Conservation (phyloP, 768 basidiomycete species). For the Pholiota molesta region DNA sequence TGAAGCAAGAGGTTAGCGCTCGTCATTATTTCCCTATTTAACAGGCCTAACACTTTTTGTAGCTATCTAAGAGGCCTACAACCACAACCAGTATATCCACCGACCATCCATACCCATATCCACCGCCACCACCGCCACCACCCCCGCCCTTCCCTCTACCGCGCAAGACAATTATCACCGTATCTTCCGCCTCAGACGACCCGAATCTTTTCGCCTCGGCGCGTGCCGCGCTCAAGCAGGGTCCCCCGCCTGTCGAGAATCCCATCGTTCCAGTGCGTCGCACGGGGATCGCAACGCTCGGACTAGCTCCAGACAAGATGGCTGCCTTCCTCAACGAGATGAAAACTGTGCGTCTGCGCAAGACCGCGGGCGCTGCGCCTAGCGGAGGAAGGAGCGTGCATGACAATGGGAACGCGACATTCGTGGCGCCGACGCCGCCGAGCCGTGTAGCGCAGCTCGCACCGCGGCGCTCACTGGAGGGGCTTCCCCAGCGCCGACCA, state of each 20-base stretch:
- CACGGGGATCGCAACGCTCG: slow-evolving; percentile 66
- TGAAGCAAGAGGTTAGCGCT: slow-evolving; percentile 57
- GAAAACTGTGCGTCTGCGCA: slow-evolving; percentile 72
- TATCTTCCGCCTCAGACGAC: slow-evolving; percentile 30
- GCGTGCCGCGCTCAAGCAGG: slow-evolving; percentile 68
- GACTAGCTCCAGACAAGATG: slow-evolving; percentile 82
- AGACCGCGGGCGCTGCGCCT: slow-evolving; percentile 23
- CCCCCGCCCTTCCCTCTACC: slow-evolving; percentile 46
- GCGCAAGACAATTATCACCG: slow-evolving; percentile 30
- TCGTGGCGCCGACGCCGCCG: slow-evolving; percentile 6
- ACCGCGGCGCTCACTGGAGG: slow-evolving; percentile 15
- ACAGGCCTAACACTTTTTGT: slow-evolving; percentile 5
- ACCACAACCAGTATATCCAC: not conserved
- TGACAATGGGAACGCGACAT: slow-evolving; percentile 8
- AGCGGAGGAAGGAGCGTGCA: not conserved
- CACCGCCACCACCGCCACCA: slow-evolving; percentile 48
- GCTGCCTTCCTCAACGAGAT: slow-evolving; percentile 80
- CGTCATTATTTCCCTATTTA: not conserved
- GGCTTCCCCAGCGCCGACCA: slow-evolving; percentile 14
- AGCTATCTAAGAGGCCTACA: slow-evolving; percentile 50
- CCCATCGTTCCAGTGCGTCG: slow-evolving; percentile 55
- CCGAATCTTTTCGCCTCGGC: slow-evolving; percentile 54
- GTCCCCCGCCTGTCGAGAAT: slow-evolving; percentile 59
- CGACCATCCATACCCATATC: slow-evolving; percentile 35
- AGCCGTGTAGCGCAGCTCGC: slow-evolving; percentile 6